Evolutionary conservation across 805 yeast species (phyloP).

Genomic region (Metschnikowia reukaufii): DNA sequence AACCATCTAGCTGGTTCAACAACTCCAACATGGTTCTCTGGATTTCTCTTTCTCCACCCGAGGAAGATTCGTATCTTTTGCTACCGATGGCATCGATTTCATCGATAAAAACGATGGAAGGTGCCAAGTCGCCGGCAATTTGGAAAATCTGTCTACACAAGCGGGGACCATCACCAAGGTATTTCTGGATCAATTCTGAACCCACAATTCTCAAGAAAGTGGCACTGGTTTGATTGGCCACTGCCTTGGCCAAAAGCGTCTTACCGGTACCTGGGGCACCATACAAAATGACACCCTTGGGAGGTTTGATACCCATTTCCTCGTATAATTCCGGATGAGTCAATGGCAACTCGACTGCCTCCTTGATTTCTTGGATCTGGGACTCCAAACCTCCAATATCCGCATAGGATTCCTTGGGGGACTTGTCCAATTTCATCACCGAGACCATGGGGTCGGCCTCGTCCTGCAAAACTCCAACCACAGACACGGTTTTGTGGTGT

Average conservation of each 20-base stretch:
- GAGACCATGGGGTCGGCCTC: slow-evolving; percentile 98
- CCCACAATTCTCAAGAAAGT: slow-evolving; percentile 96
- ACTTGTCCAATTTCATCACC: slow-evolving; percentile 96
- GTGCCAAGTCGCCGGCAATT: slow-evolving; percentile 95
- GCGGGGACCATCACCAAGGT: slow-evolving; percentile 97
- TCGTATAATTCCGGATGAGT: slow-evolving; percentile 97
- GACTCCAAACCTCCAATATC: slow-evolving; percentile 96
- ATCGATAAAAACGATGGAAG: slow-evolving; percentile 97
- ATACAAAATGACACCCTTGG: slow-evolving; percentile 94
- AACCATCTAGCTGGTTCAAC: slow-evolving; percentile 93
- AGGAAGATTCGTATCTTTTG: slow-evolving; percentile 94
- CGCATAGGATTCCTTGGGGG: slow-evolving; percentile 94
- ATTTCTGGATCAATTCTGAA: slow-evolving; percentile 93
- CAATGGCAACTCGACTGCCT: slow-evolving; percentile 91
- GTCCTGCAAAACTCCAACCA: slow-evolving; percentile 98
- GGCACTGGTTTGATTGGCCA: slow-evolving; percentile 96
- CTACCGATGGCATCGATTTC: slow-evolving; percentile 99
- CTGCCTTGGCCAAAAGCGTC: slow-evolving; percentile 93
- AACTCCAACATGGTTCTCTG: slow-evolving; percentile 97
- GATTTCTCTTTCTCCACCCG: slow-evolving; percentile 96
- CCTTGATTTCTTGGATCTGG: slow-evolving; percentile 97
- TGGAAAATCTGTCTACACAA: slow-evolving; percentile 92
- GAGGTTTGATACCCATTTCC: slow-evolving; percentile 98
- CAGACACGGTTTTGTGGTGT: slow-evolving; percentile 93
- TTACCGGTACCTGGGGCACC: slow-evolving; percentile 99